Evolutionary conservation across 1,284 basidiomycete genomes (phyloP).

Genomic region (Heterobasidion annosum): DNA sequence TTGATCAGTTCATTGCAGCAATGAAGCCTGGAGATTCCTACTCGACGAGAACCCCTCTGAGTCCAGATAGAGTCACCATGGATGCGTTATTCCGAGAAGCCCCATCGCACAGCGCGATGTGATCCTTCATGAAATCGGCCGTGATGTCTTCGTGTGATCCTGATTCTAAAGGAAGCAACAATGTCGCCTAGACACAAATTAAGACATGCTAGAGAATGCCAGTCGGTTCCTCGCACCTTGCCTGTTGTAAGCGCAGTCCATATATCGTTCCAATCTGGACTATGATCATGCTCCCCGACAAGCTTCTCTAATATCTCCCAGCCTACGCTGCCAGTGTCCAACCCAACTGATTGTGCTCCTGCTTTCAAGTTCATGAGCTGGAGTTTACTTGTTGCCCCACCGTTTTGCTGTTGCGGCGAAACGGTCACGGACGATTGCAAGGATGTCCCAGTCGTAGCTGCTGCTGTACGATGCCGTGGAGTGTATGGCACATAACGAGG

Average conservation of each 20-base stretch:
- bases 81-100: constrained; percentile 34
- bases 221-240: constrained; percentile 39
- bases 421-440: constrained; percentile 28
- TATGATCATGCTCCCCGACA: constrained; percentile 51
- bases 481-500: constrained; percentile 47
- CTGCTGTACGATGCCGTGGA: constrained; percentile 40
- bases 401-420: constrained; percentile 28
- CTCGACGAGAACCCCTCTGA: constrained; percentile 61
- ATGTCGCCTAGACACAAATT: constrained; percentile 45
- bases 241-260: constrained; percentile 59
- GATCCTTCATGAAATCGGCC: constrained; percentile 70
- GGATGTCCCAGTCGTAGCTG: constrained; percentile 38
- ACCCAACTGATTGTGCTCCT: constrained; percentile 66
- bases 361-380: constrained; percentile 79
- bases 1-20: background rate
- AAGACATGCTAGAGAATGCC: background rate
- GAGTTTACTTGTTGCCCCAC: constrained; percentile 56
- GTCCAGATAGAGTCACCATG: constrained; percentile 72
- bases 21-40: constrained; percentile 21
- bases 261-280: constrained; percentile 67
- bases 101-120: constrained; percentile 57
- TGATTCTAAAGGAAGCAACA: constrained; percentile 67
- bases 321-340: constrained; percentile 64
- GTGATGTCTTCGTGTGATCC: constrained; percentile 47
- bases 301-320: constrained; percentile 82